These are phyloP conservation scores for Metschnikowia shivogae DNA, from an alignment of 805 yeast genomes.

Conservation along the genomic window DNA sequence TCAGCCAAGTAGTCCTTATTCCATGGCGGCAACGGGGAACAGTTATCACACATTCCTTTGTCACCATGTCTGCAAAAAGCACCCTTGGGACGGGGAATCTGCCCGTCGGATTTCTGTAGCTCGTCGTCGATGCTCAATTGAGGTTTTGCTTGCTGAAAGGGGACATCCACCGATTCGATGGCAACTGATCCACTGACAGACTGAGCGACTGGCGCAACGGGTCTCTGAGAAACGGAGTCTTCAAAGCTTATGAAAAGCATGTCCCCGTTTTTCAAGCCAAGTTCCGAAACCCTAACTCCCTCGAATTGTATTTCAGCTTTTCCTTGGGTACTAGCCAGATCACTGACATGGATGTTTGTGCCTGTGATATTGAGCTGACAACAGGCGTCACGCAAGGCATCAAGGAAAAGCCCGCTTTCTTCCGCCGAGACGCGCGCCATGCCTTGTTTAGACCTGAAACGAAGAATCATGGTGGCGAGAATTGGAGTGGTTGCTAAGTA, in stretches of 20 bases:
- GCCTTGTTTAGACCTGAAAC: constrained; percentile 85
- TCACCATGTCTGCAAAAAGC: constrained; percentile 79
- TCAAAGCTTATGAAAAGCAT: constrained; percentile 46
- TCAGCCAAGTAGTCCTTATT: constrained; percentile 72
- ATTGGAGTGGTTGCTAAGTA: background rate
- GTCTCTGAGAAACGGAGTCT: background rate
- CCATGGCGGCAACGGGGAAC: constrained; percentile 95
- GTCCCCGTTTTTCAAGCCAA: constrained; percentile 57
- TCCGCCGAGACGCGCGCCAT: constrained; percentile 63
- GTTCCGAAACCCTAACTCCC: constrained; percentile 35
- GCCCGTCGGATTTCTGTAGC: constrained; percentile 65
- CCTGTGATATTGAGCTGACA: constrained; percentile 19
- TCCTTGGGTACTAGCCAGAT: constrained; percentile 43
- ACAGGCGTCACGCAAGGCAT: constrained; percentile 40
- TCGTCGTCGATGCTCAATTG: constrained; percentile 66
- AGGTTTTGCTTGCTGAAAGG: constrained; percentile 15
- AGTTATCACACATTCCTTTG: constrained; percentile 97
- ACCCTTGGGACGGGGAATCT: constrained; percentile 61
- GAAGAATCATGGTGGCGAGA: constrained; percentile 31
- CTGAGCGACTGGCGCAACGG: constrained; percentile 3
- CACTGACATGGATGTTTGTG: constrained; percentile 31
- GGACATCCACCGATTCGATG: constrained; percentile 7
- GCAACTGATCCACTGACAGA: constrained; percentile 10
- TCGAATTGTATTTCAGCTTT: constrained; percentile 34
- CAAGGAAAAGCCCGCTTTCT: constrained; percentile 39